Conservation (phyloP, 352 stramenopile species). For the Phytophthora sojae region DNA sequence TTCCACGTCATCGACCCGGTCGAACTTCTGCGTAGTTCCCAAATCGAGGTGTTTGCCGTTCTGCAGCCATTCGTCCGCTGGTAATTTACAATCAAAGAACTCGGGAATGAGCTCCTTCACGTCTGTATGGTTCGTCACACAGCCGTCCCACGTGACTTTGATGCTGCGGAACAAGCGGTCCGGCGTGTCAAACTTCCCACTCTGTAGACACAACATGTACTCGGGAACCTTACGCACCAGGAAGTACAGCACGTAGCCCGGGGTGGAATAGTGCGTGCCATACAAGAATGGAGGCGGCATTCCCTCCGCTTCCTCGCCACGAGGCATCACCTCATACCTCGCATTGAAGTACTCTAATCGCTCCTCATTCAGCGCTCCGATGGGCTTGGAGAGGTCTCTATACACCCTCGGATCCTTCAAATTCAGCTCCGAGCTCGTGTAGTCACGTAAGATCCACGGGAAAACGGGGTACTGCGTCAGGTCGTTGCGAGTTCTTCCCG, state of each 20-base stretch:
- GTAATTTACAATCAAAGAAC: conserved; percentile 94
- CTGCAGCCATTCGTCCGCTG: conserved; percentile 91
- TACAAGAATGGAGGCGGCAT: conserved; percentile 97
- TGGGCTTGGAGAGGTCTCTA: conserved; percentile 93
- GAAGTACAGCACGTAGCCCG: conserved; percentile 98
- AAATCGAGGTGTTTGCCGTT: conserved; percentile 97
- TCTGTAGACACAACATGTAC: conserved; percentile 97
- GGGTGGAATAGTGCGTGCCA: conserved; percentile 93
- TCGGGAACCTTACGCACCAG: conserved; percentile 96
- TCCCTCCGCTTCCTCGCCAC: conserved; percentile 76
- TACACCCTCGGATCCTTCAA: conserved; percentile 81
- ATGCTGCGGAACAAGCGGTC: conserved; percentile 98
- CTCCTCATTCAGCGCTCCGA: conserved; percentile 93
- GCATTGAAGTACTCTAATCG: conserved; percentile 89
- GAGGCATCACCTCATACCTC: conserved; percentile 91
- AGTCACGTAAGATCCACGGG: conserved; percentile 95
- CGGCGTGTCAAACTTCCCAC: conserved; percentile 98
- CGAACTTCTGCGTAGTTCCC: conserved; percentile 89
- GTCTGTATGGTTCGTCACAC: conserved; percentile 90
- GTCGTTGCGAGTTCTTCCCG: conserved; percentile 85
- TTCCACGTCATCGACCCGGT: conserved; percentile 91
- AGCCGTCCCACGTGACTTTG: conserved; percentile 91
- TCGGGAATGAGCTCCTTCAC: conserved; percentile 99
- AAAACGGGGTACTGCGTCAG: conserved; percentile 96
- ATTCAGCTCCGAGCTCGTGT: conserved; percentile 82